These are phyloP conservation scores for Elaeagnus macrophylla DNA, from an alignment of 306 rosid genomes.

Conservation along the genomic window DNA sequence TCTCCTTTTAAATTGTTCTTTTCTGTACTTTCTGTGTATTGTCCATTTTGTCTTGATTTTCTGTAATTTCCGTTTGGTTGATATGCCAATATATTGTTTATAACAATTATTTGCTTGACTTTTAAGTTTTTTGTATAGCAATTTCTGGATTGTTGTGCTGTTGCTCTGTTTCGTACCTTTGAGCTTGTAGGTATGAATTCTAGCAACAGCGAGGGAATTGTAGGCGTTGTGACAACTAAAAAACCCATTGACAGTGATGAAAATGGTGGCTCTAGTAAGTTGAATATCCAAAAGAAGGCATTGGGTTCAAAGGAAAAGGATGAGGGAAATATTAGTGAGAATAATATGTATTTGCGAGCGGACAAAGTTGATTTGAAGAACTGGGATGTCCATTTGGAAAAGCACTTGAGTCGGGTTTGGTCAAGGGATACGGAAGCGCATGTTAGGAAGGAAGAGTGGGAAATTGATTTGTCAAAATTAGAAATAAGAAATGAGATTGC, in stretches of 20 bases:
- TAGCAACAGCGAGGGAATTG: conserved; percentile 15
- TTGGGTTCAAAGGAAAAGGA: conserved; percentile 17
- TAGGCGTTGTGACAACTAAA: neutral
- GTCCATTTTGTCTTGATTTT: too few species aligned
- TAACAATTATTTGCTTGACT: neutral
- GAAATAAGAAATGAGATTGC: conserved; percentile 36
- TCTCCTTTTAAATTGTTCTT: too few species aligned
- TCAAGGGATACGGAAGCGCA: conserved; percentile 27
- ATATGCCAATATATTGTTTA: too few species aligned
- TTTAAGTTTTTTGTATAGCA: conserved; percentile 6
- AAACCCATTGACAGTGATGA: conserved; percentile 6
- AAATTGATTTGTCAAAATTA: conserved; percentile 39
- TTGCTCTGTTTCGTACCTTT: neutral
- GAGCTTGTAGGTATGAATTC: conserved; percentile 25
- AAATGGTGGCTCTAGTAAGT: conserved; percentile 7
- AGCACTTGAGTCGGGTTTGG: conserved; percentile 43
- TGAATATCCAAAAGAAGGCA: conserved; percentile 9
- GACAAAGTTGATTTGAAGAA: conserved; percentile 43
- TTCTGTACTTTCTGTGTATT: too few species aligned
- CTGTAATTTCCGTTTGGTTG: too few species aligned
- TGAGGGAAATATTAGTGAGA: conserved; percentile 17
- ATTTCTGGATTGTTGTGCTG: neutral
- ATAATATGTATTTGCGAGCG: conserved; percentile 28
- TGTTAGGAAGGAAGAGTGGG: conserved; percentile 40
- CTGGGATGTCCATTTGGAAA: conserved; percentile 40